Evolutionary conservation across 1,284 basidiomycete species (phyloP).

Genomic region (Cutaneotrichosporon sp.): DNA sequence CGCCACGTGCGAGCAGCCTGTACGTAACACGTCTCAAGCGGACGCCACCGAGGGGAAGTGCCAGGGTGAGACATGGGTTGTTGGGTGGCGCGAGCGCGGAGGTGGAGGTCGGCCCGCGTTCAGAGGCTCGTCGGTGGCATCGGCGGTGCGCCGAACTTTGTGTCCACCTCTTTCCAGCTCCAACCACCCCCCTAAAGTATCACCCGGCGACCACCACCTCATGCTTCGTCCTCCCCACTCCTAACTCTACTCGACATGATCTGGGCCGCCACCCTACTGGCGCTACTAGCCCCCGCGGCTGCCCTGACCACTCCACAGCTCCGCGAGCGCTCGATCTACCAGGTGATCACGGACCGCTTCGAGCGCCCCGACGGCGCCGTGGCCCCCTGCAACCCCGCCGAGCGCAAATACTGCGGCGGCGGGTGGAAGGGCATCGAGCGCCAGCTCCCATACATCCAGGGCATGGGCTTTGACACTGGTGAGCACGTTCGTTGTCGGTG

Average conservation of each 20-base stretch:
- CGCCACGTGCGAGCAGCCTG: background rate
- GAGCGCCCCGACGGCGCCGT: slow-evolving; percentile 37
- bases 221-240: background rate
- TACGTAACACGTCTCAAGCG: background rate
- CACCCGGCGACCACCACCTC: background rate
- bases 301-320: slow-evolving; percentile 39
- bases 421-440: slow-evolving; percentile 44
- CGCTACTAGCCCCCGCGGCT: slow-evolving; percentile 18
- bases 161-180: background rate
- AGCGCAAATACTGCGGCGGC: slow-evolving; percentile 48
- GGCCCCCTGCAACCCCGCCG: slow-evolving; percentile 32
- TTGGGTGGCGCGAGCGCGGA: no score
- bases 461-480: slow-evolving; percentile 54
- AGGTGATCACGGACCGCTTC: slow-evolving; percentile 52
- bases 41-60: no score
- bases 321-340: slow-evolving; percentile 51
- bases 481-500: slow-evolving; percentile 17
- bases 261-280: slow-evolving; percentile 6
- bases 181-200: background rate
- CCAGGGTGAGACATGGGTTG: no score
- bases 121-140: background rate
- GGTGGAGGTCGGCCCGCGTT: slow-evolving; percentile 6
- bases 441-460: slow-evolving; percentile 50
- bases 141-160: background rate
- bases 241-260: slow-evolving; percentile 1